A percentile compares a stretch with the other conserved stretches of the same genome.
These are phyloP conservation scores for Quercus lobata DNA, from an alignment of 331 rosid genomes.

Conservation along the genomic window DNA sequence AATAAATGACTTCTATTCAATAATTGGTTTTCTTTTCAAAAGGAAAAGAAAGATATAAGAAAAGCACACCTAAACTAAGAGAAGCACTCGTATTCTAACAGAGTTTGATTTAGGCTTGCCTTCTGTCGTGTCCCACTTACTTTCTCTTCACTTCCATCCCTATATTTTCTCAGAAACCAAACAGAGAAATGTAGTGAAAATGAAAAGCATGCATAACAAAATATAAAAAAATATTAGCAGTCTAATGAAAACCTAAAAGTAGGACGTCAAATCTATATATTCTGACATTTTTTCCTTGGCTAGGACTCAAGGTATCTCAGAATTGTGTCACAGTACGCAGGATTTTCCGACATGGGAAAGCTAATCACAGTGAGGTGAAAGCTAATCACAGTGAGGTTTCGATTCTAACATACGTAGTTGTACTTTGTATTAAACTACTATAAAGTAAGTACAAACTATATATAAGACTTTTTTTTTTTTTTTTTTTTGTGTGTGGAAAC, in stretches of 20 bases:
- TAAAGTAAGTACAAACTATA: too few relatives aligned
- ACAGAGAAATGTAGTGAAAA: not conserved
- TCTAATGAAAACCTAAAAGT: not conserved
- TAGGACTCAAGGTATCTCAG: not conserved
- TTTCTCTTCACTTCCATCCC: not conserved
- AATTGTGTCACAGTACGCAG: not conserved
- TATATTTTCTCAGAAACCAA: not conserved
- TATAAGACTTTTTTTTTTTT: too few relatives aligned
- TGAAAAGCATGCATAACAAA: not conserved
- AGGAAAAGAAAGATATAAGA: not conserved
- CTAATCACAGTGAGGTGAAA: not conserved
- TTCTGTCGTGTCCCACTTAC: not conserved
- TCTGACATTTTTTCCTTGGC: not conserved
- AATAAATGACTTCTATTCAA: not conserved
- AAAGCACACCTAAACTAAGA: not conserved
- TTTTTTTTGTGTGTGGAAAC: too few relatives aligned
- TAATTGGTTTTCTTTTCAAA: not conserved
- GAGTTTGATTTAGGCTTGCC: not conserved
- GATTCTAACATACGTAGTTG: too few relatives aligned
- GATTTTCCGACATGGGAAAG: not conserved
- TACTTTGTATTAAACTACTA: too few relatives aligned
- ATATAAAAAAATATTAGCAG: not conserved
- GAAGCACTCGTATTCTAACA: not conserved
- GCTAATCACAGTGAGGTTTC: not conserved
- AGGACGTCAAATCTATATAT: not conserved